Base-by-base conservation (phyloP, 2,329 filamentous ascomycete genomes). In the Phyllosticta citriasiana region DNA sequence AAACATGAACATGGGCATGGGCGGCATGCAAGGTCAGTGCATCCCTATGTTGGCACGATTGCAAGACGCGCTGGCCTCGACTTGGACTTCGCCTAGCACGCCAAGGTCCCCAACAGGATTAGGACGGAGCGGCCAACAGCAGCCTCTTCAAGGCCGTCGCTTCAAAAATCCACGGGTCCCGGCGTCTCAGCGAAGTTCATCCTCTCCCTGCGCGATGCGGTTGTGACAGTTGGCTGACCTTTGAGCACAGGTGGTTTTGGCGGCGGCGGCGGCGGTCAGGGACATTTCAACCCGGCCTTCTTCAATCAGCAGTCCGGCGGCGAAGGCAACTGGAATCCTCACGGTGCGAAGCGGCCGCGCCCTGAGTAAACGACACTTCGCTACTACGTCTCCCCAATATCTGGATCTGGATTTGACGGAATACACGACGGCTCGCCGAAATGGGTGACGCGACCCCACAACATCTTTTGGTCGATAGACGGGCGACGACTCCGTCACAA, bases 311-410 rank as follows among this genome's bases (percentile, higher is more conserved):
- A 79, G 60, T 77, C 77, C 16, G 72, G 73, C 53, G 77, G 77
- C 53, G 80, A 85, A 62, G 86, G 86, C 60, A 85, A 84, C 74
- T 89, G 88, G 79, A 93, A 93, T 69, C 89, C 89, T 5, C 89
- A 93, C 67, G 88, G 88, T 30, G 85, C 86, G 3, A 94, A 94
- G 77, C 81, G 89, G 66, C 87, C 88, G 66, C 83, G 89, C 64
- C 88, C 88, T 63, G 89, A 92, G 67, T 84, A 76, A 70, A 40
- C 33, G n/a, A 10, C n/a, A 3, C 4, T 6, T 47, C 40, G 14
- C 12, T 5, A n/a, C 40, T 47, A 7, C 40, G 16, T 40, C 14
- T 47, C 4, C 16, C 27, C 12, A n/a, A 16, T n/a, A 16, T 47
- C 40, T 7, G 27, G 27, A 30, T 30, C 40, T n/a, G 40, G n/a